Base-by-base conservation (phyloP, 2,329 filamentous ascomycete species). In the Paecilomyces formosus region DNA sequence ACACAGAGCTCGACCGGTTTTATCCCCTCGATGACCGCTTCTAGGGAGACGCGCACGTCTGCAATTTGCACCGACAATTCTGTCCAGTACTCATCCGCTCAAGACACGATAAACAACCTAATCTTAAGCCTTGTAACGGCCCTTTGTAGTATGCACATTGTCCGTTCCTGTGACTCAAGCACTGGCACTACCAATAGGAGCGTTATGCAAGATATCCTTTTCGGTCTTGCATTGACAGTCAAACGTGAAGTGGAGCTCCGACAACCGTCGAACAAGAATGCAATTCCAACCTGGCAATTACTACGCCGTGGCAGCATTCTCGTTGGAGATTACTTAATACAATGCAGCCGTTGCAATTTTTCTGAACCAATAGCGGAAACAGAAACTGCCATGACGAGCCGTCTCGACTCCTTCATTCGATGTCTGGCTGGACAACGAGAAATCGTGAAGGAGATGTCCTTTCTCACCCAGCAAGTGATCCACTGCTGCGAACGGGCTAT, bases 41-140 rank as follows among this genome's bases (percentile, higher is more conserved):
- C 45, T 3, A 63, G 60, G 56, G 58, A 56, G 18, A 68, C 66
- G 12, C 63, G 68, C 22, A 55, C 61, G 35, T 65, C 64, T n/a
- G 58, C 59, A 7, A 55, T 31, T n/a, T 60, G 61, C 13, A 12
- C 58, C 15, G 54, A 54, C 18, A 54, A 31, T 7, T 56, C 60
- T 31, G 31, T 57, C 52, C 54, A 61, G 71, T 49, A 71, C 72
- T 22, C 55, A 73, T 15, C 69, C 64, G 1, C 67, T 75, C 65
- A 72, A 58, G 71, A 74, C 58, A 72, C 72, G 5, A 58, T 74
- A 3, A 74, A 65, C 64, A 75, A 75, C 56, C 68, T 74, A 24
- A 59, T 68, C 31, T 65, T 68, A 13, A 75, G 72, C 57, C 64
- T 75, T 30, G 59, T 74, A 31, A 67, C 66, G 45, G 71, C 70